A percentile compares a stretch with the other conserved stretches of the same genome.
Evolutionary conservation across 2,329 filamentous ascomycete genomes (phyloP).

Genomic region (Pseudocercospora crystallina): DNA sequence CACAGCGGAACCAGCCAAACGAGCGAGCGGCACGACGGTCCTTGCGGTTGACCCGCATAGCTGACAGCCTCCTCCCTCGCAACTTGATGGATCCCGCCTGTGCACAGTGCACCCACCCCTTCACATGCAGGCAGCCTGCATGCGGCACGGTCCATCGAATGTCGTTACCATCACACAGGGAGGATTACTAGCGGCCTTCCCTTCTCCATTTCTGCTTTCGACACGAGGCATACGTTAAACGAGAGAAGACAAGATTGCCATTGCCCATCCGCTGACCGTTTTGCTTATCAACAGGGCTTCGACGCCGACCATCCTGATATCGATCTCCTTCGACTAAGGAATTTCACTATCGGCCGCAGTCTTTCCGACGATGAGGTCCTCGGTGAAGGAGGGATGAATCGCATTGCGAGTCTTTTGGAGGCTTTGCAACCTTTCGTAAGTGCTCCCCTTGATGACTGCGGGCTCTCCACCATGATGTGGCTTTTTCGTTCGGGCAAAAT

Average conservation of each 20-base stretch:
- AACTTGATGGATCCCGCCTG: too few relatives aligned
- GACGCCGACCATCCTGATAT: conserved; percentile 74
- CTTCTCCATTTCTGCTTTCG: too few relatives aligned
- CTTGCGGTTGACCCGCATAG: too few relatives aligned
- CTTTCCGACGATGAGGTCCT: conserved; percentile 67
- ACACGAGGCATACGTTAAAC: not conserved
- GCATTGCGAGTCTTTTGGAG: conserved; percentile 63
- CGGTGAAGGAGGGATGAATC: conserved; percentile 61
- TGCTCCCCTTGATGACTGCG: conserved; percentile 27
- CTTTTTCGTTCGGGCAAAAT: too few relatives aligned
- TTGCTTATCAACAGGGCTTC: conserved; percentile 61
- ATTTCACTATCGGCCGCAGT: conserved; percentile 70
- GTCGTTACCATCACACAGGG: too few relatives aligned
- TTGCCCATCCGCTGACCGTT: not conserved
- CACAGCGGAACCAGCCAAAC: too few relatives aligned
- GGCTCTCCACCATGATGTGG: too few relatives aligned
- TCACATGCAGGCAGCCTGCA: too few relatives aligned
- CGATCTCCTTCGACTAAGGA: conserved; percentile 74
- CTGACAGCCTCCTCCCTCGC: too few relatives aligned
- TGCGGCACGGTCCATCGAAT: too few relatives aligned
- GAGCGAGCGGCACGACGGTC: too few relatives aligned
- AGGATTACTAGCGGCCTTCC: not conserved
- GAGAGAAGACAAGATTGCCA: not conserved
- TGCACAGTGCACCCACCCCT: too few relatives aligned
- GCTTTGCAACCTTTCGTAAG: conserved; percentile 79